Base-by-base conservation (phyloP, 192 early-diverging fungal genomes). In the Entophlyctis luteolus region DNA sequence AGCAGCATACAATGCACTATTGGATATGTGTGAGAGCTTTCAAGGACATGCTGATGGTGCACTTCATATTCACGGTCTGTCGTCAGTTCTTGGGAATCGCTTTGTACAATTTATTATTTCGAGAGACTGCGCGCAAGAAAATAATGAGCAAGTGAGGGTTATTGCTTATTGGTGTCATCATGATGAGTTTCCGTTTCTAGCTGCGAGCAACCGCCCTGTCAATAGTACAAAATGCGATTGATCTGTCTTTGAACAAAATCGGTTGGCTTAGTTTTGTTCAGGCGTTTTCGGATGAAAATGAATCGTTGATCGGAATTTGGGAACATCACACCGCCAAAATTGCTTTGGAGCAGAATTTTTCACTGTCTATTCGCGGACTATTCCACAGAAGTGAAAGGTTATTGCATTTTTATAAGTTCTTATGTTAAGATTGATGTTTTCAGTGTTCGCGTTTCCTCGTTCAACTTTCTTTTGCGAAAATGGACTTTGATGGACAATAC, bases 281-380 rank as follows among this genome's bases (percentile, higher is more conserved):
- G 50, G 4, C 18, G 34, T 63, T 63, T 27, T 35, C 38, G 31
- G 60, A 63, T 32, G 60, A 63, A 63, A 48, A 63, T n/a, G 39
- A n/a, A 42, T n/a, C n/a, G n/a, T n/a, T n/a, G n/a, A n/a, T n/a
- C n/a, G n/a, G n/a, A n/a, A n/a, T n/a, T n/a, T n/a, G n/a, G n/a
- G n/a, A n/a, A n/a, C n/a, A n/a, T n/a, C n/a, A n/a, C n/a, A n/a
- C n/a, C n/a, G n/a, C n/a, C n/a, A n/a, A n/a, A n/a, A n/a, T n/a
- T n/a, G n/a, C n/a, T n/a, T n/a, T n/a, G n/a, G n/a, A n/a, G 54
- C 12, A 4, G 10, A 12, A 32, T 33, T 10, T 55, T 27, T 55
- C 54, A 14, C 29, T 63, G 0, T 63, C 47, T 45, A 14, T 63
- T 18, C 47, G 50, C 22, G 60, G 60, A 49, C 14, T 63, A 31